Base-by-base conservation (phyloP, 2,329 filamentous ascomycete species). In the Diplodia corticola region DNA sequence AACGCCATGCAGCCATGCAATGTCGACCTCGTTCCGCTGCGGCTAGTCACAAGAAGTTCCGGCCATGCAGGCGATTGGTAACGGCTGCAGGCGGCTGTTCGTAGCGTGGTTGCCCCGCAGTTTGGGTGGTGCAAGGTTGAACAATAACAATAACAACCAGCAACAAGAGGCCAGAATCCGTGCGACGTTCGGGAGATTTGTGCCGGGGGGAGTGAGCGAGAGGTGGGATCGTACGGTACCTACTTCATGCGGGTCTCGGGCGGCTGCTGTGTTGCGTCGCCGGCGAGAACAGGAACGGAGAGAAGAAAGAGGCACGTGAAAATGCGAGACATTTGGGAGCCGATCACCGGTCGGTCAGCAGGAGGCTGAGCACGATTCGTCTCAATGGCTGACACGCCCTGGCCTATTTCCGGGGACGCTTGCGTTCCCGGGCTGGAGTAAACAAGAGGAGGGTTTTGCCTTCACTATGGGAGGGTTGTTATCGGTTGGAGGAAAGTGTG, bases 111-210 rank as follows among this genome's bases (percentile, higher is more conserved):
- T 44, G 40, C 40, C 40, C 40, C 40, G 40, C 40, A 44, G n/a
- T 44, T 17, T 5, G 48, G 28, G 55, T 24, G 15, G 57, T 61
- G 57, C n/a, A 49, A 61, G 57, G 57, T 61, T 49, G 57, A 61
- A 61, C 57, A 44, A 61, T 5, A 26, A 40, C 26, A 15, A 60
- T 10, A 35, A 35, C 33, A 35, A 26, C 26, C 26, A 15, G 48
- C 33, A 35, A 35, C 33, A 35, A 35, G 33, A 35, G 26, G 26
- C 17, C 2, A 44, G 9, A 44, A 44, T 20, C 20, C 20, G 57
- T 61, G 57, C 57, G 40, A 61, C 57, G 17, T 61, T 61, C 57
- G 57, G 57, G 33, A 61, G 6, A 7, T n/a, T 50, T 24, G 51
- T n/a, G 24, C 26, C 26, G 15, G n/a, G 15, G 26, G 26, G 4